Conservation (phyloP, 2,329 filamentous ascomycete species). For the Lecanosticta acicola region DNA sequence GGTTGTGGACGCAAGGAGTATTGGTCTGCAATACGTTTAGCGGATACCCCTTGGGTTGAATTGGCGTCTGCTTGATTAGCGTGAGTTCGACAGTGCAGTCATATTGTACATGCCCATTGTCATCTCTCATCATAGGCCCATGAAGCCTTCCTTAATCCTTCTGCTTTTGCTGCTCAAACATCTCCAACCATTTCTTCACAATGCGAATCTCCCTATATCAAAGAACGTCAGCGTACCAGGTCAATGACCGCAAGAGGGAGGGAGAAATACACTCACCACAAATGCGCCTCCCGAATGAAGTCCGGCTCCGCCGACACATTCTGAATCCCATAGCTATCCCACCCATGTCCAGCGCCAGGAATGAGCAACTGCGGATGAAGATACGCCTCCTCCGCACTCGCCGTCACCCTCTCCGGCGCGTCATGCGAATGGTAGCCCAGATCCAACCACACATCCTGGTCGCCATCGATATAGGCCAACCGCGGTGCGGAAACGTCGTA, state of each 20-base stretch:
- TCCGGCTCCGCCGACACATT: slow-evolving; percentile 53
- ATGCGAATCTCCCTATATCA: slow-evolving; percentile 38
- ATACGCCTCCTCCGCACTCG: slow-evolving; percentile 29
- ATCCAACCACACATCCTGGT: slow-evolving; percentile 50
- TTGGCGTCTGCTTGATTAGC: no score
- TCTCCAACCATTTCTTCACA: slow-evolving; percentile 59
- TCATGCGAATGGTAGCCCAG: slow-evolving; percentile 47
- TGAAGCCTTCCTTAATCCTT: background rate
- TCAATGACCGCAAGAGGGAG: background rate
- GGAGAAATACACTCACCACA: slow-evolving; percentile 43
- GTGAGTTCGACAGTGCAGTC: no score
- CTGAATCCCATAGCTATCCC: slow-evolving; percentile 41
- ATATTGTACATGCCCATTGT: no score
- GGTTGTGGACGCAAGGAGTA: no score
- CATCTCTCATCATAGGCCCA: no score
- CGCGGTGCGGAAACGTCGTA: slow-evolving; percentile 44
- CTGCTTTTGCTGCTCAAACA: slow-evolving; percentile 11
- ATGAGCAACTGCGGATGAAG: slow-evolving; percentile 48
- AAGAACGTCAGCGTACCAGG: background rate
- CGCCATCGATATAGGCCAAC: slow-evolving; percentile 49
- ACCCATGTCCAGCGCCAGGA: slow-evolving; percentile 47
- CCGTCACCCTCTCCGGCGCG: slow-evolving; percentile 27
- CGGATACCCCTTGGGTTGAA: no score
- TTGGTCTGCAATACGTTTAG: no score
- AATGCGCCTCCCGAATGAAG: slow-evolving; percentile 57